A percentile compares a stretch with the other conserved stretches of the same genome.
Conservation (phyloP, 2,329 filamentous ascomycete genomes). For the Scopulariopsis brevicaulis region DNA sequence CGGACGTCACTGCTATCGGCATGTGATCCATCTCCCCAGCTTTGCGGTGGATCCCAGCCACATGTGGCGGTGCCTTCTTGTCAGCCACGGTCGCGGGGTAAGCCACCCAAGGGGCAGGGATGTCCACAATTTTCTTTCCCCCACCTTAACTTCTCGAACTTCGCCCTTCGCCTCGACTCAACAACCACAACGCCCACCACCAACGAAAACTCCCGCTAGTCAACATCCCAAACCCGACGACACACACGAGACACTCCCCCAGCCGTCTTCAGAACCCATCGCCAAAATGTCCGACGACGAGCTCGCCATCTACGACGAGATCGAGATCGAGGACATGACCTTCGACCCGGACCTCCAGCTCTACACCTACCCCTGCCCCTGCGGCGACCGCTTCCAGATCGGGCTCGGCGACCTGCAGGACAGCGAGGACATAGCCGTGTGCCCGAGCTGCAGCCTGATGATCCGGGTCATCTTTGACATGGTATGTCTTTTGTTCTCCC, state of each 20-base stretch:
- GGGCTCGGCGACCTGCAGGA: conserved; percentile 74
- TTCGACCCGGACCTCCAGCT: conserved; percentile 73
- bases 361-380: conserved; percentile 94
- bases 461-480: conserved; percentile 87
- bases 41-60: background rate
- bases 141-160: background rate
- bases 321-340: conserved; percentile 98
- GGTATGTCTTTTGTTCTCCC: conserved; percentile 33
- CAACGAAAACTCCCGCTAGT: background rate
- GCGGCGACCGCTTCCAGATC: conserved; percentile 94
- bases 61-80: background rate
- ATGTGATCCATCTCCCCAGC: background rate
- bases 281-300: conserved; percentile 46
- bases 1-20: background rate
- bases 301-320: conserved; percentile 73
- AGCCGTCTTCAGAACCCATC: background rate
- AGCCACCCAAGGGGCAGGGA: background rate
- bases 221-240: background rate
- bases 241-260: background rate
- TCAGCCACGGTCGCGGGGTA: conserved; percentile 2
- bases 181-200: background rate
- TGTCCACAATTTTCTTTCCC: background rate
- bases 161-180: background rate
- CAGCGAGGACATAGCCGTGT: conserved; percentile 89
- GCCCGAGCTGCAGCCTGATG: conserved; percentile 94